Evolutionary conservation across 352 stramenopile species (phyloP).

Genomic region (Globisporangium yorkense): DNA sequence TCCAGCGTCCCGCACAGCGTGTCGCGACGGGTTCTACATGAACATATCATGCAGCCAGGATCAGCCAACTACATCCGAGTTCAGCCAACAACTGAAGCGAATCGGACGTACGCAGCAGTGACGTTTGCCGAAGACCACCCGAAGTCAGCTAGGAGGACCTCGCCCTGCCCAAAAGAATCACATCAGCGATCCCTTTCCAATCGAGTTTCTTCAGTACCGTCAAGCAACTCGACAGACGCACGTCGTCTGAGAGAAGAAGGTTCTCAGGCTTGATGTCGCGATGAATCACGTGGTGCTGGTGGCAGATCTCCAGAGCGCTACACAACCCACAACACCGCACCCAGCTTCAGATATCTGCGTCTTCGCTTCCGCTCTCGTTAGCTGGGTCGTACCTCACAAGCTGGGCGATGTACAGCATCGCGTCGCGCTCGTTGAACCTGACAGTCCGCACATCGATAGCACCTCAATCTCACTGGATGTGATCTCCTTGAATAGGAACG

Average conservation of each 20-base stretch:
- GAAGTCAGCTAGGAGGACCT: conserved; percentile 99
- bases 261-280: conserved; percentile 97
- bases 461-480: background rate
- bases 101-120: conserved; percentile 44
- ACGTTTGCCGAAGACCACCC: conserved; percentile 95
- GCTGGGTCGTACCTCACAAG: conserved; percentile 41
- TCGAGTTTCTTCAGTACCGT: no score
- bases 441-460: background rate
- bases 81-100: background rate
- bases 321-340: background rate
- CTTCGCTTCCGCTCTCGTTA: background rate
- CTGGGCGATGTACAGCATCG: conserved; percentile 63
- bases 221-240: conserved; percentile 9
- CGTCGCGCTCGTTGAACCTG: conserved; percentile 58
- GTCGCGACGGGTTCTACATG: conserved; percentile 80
- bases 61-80: background rate
- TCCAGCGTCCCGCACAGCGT: conserved; percentile 99
- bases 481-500: background rate
- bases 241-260: conserved; percentile 77
- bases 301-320: conserved; percentile 59
- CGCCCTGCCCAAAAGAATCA: conserved; percentile 32
- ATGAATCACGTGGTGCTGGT: conserved; percentile 87
- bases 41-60: background rate
- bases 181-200: background rate
- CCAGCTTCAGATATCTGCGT: background rate